Base-by-base conservation (phyloP, 352 stramenopile genomes). In the Globisporangium apiculatum region DNA sequence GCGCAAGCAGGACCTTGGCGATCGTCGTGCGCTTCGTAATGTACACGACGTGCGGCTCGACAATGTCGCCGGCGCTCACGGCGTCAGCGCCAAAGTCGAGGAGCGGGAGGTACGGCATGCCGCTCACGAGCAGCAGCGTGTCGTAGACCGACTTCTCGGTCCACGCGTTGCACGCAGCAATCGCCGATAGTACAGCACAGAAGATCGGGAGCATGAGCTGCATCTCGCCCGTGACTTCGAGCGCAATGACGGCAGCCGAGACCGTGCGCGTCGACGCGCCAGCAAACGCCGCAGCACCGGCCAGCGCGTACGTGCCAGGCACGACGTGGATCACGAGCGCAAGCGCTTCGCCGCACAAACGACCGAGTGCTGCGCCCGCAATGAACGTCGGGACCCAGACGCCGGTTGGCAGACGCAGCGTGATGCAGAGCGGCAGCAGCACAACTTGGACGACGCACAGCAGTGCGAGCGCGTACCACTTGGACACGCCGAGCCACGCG, bases 351-450 rank as follows among this genome's bases (percentile, higher is more conserved):
- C 86, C 87, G 58, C 87, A 91, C 24, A 94, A 65, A 1, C 87
- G 73, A 8, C 87, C 87, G 36, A 94, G 85, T 7, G 81, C 73
- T 47, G 83, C 87, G 18, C 87, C 87, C 4, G 82, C 75, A n/a
- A 91, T 87, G 51, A 96, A 95, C 4, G 82, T 87, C 15, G 87
- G 87, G 5, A 95, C 60, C 74, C 83, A 93, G 51, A 95, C 84
- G 36, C 87, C 86, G 4, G 82, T 91, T 7, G 87, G 86, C 11
- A 96, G 69, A 10, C 76, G 72, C 1, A 96, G 68, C 7, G 83
- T 92, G 55, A 94, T 93, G 49, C 81, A 93, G 36, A 95, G 61
- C 50, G 86, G 83, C 1, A 95, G 60, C 48, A 95, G 53, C 12
- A 90, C 59, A 24, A 79, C 64, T 58, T 88, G 85, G 9, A 89